Evolutionary conservation across 352 stramenopile genomes (phyloP).

Genomic region (Phytophthora parvispora): DNA sequence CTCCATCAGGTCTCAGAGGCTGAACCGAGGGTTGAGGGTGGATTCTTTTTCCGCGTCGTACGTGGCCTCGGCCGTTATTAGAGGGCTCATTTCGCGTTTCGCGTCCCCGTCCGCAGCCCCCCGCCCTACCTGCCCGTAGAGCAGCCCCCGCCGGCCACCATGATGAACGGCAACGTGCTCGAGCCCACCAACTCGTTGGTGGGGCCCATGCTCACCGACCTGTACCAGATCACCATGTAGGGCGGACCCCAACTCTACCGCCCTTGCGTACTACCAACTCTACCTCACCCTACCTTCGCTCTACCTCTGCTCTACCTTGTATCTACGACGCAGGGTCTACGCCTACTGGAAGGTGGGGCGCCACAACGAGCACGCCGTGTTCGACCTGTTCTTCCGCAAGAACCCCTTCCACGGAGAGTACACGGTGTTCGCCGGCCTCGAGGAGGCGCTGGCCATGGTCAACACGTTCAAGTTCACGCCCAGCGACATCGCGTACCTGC

Average conservation of each 20-base stretch:
- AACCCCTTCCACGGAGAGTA: slow-evolving; percentile 99
- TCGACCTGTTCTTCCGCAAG: slow-evolving; percentile 99
- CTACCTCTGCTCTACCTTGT: background rate
- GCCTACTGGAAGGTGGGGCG: slow-evolving; percentile 98
- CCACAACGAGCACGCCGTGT: slow-evolving; percentile 94
- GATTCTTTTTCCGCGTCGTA: background rate
- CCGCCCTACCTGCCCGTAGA: background rate
- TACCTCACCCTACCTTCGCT: slow-evolving; percentile 1
- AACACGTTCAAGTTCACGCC: slow-evolving; percentile 96
- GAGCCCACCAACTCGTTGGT: slow-evolving; percentile 96
- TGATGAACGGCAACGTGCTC: slow-evolving; percentile 49
- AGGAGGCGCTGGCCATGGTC: slow-evolving; percentile 93
- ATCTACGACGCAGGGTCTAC: slow-evolving; percentile 93
- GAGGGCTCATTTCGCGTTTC: slow-evolving; percentile 1
- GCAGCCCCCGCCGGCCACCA: slow-evolving; percentile 18
- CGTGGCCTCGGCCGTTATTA: background rate
- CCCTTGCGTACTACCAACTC: background rate
- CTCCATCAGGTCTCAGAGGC: background rate
- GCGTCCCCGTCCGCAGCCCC: background rate
- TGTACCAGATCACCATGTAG: slow-evolving; percentile 98
- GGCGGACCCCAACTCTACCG: background rate
- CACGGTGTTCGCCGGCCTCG: slow-evolving; percentile 95
- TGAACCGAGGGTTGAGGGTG: background rate
- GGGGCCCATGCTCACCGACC: slow-evolving; percentile 97
- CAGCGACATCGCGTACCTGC: slow-evolving; percentile 96